Evolutionary conservation across 495 filamentous ascomycete genomes (phyloP).

Genomic region (Hypomontagnella monticulosa): DNA sequence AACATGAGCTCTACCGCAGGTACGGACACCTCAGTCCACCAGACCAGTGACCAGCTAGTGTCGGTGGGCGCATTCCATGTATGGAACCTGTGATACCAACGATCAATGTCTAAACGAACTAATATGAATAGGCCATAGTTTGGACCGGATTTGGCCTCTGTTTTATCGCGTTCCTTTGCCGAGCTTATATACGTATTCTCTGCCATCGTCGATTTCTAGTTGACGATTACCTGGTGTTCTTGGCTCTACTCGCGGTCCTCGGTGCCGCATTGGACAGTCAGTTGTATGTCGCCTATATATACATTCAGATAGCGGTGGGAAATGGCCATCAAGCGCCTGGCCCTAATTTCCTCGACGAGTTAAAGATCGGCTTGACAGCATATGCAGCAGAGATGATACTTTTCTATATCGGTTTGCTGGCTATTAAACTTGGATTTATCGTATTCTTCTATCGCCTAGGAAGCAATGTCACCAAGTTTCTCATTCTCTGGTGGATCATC

Average conservation of each 20-base stretch:
- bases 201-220: constrained; percentile 3
- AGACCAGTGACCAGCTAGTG: no score
- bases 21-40: no score
- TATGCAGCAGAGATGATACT: not conserved
- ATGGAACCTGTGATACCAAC: not conserved
- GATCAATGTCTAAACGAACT: no score
- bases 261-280: not conserved
- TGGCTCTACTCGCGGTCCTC: constrained; percentile 4
- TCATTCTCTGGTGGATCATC: constrained; percentile 42
- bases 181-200: not conserved
- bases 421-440: constrained; percentile 47
- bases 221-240: constrained; percentile 18
- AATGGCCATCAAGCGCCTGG: not conserved
- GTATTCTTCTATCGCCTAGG: constrained; percentile 48
- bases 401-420: constrained; percentile 16
- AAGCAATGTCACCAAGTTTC: constrained; percentile 24
- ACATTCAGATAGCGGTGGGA: not conserved
- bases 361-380: not conserved
- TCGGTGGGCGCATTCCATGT: not conserved
- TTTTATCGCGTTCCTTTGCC: not conserved
- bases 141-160: constrained; percentile 15
- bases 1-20: no score
- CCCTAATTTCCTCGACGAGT: not conserved
- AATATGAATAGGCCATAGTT: constrained; percentile 10
- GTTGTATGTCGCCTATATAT: not conserved